Base-by-base conservation (phyloP, 345 rosid species). In the Ceriops tagal region DNA sequence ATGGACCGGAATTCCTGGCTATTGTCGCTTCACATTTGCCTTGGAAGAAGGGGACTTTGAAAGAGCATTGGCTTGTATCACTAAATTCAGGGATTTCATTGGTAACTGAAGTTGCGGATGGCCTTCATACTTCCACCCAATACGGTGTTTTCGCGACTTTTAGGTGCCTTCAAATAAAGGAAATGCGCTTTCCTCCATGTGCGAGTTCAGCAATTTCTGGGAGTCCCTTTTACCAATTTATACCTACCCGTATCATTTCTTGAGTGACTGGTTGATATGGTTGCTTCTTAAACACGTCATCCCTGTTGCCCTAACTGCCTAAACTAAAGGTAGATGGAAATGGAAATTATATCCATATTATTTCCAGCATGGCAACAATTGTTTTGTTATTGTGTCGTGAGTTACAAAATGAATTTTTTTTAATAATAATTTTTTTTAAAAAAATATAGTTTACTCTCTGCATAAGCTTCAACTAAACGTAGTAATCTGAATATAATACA, bases 1-100 rank as follows among this genome's bases (percentile, higher is more conserved):
- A 1, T 93, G 98, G 97, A 89, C 96, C 0, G 97, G 98, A 66
- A 82, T 91, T 26, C 96, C 92, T 0, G 95, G 92, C 63, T 93
- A 91, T 77, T 91, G 98, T 80, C 95, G 98, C 79, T 91, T 93
- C 79, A 74, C 91, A 0, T 35, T 87, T 60, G 98, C 95, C 26
- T 67, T 87, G 79, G 93, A 87, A 73, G 95, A 84, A 22, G 69
- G 72, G 20, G 89, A 89, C 64, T 91, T 93, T 53, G 90, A 89
- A 70, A 85, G 43, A 67, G 98, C 95, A 64, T 71, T 93, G 84
- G 79, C 78, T 63, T 87, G 88, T 75, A 80, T 93, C 19, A 67
- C 56, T 56, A 85, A 83, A 72, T 88, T 93, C 52, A 77, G 83
- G 69, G 86, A 69, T 68, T 71, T 76, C 34, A 24, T 81, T 26